Percentiles rank a stretch among this genome's conserved stretches.
phyloP scores from a whole-genome alignment of 2,329 filamentous ascomycete species.

The Arachnopeziza araneosa region DNA sequence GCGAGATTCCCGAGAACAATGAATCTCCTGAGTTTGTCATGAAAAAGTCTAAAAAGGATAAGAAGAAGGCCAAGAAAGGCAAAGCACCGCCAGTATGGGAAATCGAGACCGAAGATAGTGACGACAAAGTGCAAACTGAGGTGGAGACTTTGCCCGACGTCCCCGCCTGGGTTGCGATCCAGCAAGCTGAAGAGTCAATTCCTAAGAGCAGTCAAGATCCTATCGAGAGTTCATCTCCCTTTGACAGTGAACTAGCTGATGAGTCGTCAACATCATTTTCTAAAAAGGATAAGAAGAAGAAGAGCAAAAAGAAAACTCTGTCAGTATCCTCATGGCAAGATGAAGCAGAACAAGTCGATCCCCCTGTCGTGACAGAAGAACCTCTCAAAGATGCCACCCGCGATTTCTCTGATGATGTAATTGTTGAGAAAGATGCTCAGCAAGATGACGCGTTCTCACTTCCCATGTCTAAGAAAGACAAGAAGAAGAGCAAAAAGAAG shows the following conservation, averaged over 20 bases:
- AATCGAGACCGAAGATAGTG: conserved; percentile 3
- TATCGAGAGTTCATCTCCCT: neutral
- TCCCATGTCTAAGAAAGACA: conserved; percentile 35
- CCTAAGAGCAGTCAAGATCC: conserved; percentile 3
- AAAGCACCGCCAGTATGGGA: conserved; percentile 12
- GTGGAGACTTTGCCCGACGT: neutral
- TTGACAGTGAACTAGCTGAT: neutral
- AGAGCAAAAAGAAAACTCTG: conserved; percentile 23
- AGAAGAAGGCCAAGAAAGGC: conserved; percentile 33
- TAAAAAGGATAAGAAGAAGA: conserved; percentile 25
- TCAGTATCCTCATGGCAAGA: conserved; percentile 5
- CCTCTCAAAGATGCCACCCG: neutral
- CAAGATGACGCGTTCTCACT: conserved; percentile 1
- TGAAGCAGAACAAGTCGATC: neutral
- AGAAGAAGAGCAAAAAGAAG: conserved; percentile 24
- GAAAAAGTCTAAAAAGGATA: conserved; percentile 35
- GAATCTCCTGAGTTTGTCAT: conserved; percentile 8
- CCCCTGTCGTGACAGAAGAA: neutral
- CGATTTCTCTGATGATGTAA: neutral
- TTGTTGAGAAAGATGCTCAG: neutral
- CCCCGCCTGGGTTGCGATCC: neutral
- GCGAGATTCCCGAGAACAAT: neutral
- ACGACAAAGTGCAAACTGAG: neutral
- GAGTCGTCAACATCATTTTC: conserved; percentile 8
- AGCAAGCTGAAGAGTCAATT: conserved; percentile 1